Percentiles rank a stretch among this genome's conserved stretches.
Conservation (phyloP, 495 filamentous ascomycete species). For the Wilcoxina mikolae region DNA sequence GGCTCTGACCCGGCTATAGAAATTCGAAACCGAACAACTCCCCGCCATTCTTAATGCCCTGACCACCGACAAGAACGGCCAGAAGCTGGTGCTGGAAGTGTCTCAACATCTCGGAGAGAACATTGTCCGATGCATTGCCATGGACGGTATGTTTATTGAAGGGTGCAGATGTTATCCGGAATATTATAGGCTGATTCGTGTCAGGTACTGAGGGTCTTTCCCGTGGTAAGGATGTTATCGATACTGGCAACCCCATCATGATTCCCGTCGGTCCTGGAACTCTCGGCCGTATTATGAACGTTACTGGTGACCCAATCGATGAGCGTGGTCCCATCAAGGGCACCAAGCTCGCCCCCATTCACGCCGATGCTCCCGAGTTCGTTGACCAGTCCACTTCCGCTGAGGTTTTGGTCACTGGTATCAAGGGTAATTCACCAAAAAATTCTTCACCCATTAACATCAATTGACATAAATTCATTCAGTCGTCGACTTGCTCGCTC, state of each 20-base stretch:
- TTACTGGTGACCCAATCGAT: constrained; percentile 99
- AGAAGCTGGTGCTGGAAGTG: constrained; percentile 95
- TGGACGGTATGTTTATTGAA: constrained; percentile 96
- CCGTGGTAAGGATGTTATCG: constrained; percentile 67
- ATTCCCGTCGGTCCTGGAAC: constrained; percentile 91
- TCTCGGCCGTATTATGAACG: constrained; percentile 99
- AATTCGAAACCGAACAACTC: constrained; percentile 90
- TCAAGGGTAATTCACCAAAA: constrained; percentile 46
- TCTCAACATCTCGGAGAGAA: constrained; percentile 98
- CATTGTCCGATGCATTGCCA: constrained; percentile 98
- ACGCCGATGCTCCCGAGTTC: constrained; percentile 83
- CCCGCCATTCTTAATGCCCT: constrained; percentile 97
- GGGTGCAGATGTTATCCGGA: no score
- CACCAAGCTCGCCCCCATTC: constrained; percentile 72
- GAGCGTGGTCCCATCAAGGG: constrained; percentile 96
- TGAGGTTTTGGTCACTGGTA: constrained; percentile 95
- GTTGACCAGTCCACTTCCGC: constrained; percentile 87
- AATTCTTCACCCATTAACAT: not conserved
- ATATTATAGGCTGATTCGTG: not conserved
- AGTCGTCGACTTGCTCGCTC: constrained; percentile 93
- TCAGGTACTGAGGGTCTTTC: constrained; percentile 97
- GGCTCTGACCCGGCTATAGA: constrained; percentile 39
- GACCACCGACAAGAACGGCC: constrained; percentile 73
- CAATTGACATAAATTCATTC: not conserved
- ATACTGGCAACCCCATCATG: constrained; percentile 91